Conservation (phyloP, 345 rosid genomes). For the Draba incana region DNA sequence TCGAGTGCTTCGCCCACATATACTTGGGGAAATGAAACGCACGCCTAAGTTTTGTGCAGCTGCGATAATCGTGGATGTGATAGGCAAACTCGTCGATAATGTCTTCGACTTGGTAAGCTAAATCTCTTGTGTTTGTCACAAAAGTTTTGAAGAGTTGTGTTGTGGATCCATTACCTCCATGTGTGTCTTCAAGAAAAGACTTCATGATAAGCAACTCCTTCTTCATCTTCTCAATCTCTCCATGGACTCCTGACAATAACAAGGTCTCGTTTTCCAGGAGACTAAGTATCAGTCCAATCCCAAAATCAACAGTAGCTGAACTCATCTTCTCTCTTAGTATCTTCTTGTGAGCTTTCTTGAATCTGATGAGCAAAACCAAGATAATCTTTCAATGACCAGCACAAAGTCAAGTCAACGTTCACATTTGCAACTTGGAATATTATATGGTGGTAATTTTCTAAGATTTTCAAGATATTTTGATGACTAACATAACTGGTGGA, state of each 20-base stretch:
- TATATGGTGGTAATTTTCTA: background rate
- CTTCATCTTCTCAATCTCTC: constrained; percentile 43
- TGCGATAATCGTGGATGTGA: constrained; percentile 31
- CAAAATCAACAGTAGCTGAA: constrained; percentile 31
- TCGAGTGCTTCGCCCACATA: constrained; percentile 36
- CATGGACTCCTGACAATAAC: constrained; percentile 32
- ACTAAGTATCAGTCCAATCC: constrained; percentile 34
- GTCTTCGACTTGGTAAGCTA: constrained; percentile 48
- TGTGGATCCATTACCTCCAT: constrained; percentile 23
- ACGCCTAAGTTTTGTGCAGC: constrained; percentile 15
- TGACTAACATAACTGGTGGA: background rate
- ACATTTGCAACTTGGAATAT: constrained; percentile 29
- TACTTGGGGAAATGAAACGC: constrained; percentile 33
- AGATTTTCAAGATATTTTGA: background rate
- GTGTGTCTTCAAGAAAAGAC: constrained; percentile 44
- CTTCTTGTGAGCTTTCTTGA: constrained; percentile 3
- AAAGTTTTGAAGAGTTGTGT: constrained; percentile 34
- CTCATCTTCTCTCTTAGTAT: constrained; percentile 35
- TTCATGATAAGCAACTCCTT: constrained; percentile 43
- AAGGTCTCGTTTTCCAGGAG: constrained; percentile 43
- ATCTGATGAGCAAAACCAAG: background rate
- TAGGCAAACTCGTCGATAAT: constrained; percentile 45
- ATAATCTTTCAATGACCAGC: background rate
- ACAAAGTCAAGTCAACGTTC: constrained; percentile 6
- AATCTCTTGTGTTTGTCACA: constrained; percentile 37